Evolutionary conservation across 805 yeast species (phyloP).

Genomic region (Maudiozyma bulderi): DNA sequence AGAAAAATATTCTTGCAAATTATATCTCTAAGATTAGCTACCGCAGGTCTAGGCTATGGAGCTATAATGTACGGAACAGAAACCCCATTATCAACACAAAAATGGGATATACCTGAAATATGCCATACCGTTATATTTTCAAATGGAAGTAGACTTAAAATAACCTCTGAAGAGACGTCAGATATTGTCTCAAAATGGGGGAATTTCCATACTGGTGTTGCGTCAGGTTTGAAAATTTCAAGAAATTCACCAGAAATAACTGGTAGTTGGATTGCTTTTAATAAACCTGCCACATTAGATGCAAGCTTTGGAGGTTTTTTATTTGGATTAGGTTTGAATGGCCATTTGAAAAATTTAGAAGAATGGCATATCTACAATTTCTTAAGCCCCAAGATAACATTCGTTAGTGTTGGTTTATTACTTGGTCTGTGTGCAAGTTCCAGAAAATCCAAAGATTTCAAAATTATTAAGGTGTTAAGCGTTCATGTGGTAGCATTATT

Average conservation of each 20-base stretch:
- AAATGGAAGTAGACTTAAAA: conserved; percentile 49
- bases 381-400: conserved; percentile 77
- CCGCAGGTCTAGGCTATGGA: conserved; percentile 31
- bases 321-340: conserved; percentile 86
- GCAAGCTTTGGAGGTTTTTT: conserved; percentile 92
- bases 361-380: conserved; percentile 96
- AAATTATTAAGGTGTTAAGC: conserved; percentile 79
- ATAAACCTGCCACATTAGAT: conserved; percentile 58
- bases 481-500: conserved; percentile 88
- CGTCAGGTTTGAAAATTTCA: conserved; percentile 74
- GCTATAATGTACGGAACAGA: conserved; percentile 31
- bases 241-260: conserved; percentile 47
- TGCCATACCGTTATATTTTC: conserved; percentile 62
- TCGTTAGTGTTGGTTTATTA: conserved; percentile 76
- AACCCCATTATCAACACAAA: conserved; percentile 74
- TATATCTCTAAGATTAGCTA: conserved; percentile 61
- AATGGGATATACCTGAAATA: conserved; percentile 44
- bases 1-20: conserved; percentile 46
- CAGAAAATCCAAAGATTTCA: conserved; percentile 72
- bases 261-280: conserved; percentile 89
- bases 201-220: conserved; percentile 82
- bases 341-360: conserved; percentile 71
- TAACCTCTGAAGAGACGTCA: conserved; percentile 43
- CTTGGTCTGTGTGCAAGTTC: conserved; percentile 90
- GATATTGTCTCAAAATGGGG: conserved; percentile 60